These are phyloP conservation scores for Capsicum baccatum DNA, from an alignment of 257 asterid species.

Conservation along the genomic window DNA sequence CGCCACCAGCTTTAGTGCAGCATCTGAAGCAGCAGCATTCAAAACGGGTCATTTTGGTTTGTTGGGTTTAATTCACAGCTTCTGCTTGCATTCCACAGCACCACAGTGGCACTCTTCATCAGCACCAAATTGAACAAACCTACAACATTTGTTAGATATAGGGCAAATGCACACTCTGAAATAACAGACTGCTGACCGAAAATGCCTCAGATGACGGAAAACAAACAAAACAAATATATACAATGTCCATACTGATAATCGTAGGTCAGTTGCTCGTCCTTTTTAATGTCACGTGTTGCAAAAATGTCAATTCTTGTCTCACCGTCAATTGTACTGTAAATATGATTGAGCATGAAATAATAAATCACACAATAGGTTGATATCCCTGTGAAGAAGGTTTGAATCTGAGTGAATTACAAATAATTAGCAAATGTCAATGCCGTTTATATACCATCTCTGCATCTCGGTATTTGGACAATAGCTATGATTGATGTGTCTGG, in stretches of 20 bases:
- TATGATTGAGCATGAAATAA: conserved; percentile 29
- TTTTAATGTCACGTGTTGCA: conserved; percentile 79
- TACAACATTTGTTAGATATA: conserved; percentile 67
- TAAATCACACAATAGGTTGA: background rate
- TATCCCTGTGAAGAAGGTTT: background rate
- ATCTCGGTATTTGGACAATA: conserved; percentile 96
- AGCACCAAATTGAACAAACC: conserved; percentile 99
- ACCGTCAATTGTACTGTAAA: conserved; percentile 84
- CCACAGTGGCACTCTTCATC: conserved; percentile 98
- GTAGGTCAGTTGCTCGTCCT: conserved; percentile 92
- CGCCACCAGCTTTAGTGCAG: conserved; percentile 69
- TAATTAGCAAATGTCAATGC: background rate
- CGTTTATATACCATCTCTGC: conserved; percentile 82
- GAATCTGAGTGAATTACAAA: background rate
- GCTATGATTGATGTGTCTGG: conserved; percentile 96
- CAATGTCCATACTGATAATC: conserved; percentile 85
- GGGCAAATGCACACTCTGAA: conserved; percentile 23
- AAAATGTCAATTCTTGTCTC: conserved; percentile 96
- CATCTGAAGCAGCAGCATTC: conserved; percentile 52
- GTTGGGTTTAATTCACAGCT: conserved; percentile 83
- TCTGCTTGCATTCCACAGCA: conserved; percentile 76
- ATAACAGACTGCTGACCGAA: conserved; percentile 2
- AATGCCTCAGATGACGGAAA: conserved; percentile 16
- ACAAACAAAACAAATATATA: conserved; percentile 23
- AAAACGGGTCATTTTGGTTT: conserved; percentile 52